Conservation (phyloP, 2,329 filamentous ascomycete genomes). For the Arthrobotrys entomopaga region DNA sequence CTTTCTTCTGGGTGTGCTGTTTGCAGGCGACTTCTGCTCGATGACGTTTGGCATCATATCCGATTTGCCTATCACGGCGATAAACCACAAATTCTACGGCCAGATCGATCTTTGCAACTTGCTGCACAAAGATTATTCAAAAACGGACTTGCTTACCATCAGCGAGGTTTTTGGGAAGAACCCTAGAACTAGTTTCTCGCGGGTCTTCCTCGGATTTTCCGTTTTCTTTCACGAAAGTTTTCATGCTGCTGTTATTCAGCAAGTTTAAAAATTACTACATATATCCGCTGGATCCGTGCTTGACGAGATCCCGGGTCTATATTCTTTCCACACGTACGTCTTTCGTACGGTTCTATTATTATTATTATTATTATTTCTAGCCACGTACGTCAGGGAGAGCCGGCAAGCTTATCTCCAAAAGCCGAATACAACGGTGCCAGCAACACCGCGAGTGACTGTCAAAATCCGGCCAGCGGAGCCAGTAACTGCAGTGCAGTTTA, state of each 20-base stretch:
- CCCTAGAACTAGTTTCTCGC: slow-evolving; percentile 8
- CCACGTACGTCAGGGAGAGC: slow-evolving; percentile 34
- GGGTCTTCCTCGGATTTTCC: slow-evolving; percentile 11
- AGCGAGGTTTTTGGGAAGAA: background rate
- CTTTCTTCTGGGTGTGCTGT: slow-evolving; percentile 42
- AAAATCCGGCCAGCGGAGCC: slow-evolving; percentile 46
- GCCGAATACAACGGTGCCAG: slow-evolving; percentile 49
- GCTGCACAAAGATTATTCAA: slow-evolving; percentile 24
- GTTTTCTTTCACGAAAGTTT: slow-evolving; percentile 7
- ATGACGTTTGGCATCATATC: slow-evolving; percentile 54
- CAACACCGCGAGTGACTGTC: background rate
- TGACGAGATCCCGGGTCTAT: no score
- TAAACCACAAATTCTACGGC: slow-evolving; percentile 25
- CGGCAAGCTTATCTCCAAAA: slow-evolving; percentile 38
- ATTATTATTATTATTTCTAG: slow-evolving; percentile 36
- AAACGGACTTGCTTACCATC: slow-evolving; percentile 42
- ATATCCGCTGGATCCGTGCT: slow-evolving; percentile 51
- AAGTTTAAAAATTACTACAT: slow-evolving; percentile 34
- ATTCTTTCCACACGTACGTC: background rate
- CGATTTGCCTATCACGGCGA: slow-evolving; percentile 42
- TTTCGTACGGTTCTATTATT: slow-evolving; percentile 18
- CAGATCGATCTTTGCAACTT: slow-evolving; percentile 2
- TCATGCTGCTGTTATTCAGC: slow-evolving; percentile 21
- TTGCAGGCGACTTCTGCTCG: slow-evolving; percentile 46
- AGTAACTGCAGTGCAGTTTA: no score